These are phyloP conservation scores for Fusarium humuli DNA, from an alignment of 2,329 filamentous ascomycete species.

Conservation along the genomic window DNA sequence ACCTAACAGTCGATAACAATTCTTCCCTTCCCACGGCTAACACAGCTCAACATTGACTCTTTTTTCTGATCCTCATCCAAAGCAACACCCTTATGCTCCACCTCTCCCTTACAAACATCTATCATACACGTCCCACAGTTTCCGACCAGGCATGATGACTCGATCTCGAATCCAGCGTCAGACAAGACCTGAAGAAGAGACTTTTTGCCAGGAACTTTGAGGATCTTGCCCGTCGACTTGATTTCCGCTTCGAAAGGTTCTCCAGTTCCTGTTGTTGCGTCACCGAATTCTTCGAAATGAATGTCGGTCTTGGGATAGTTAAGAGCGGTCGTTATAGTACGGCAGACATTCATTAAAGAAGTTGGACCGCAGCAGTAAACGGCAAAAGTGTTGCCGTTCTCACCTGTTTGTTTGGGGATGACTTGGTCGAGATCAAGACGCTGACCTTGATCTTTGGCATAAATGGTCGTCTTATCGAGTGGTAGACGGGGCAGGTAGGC, in stretches of 20 bases:
- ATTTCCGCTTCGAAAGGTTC: constrained; percentile 26
- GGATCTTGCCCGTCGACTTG: constrained; percentile 4
- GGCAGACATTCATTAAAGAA: constrained; percentile 9
- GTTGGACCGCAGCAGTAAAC: constrained; percentile 25
- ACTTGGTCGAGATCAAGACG: not conserved
- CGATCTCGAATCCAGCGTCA: constrained; percentile 27
- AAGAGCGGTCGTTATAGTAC: not conserved
- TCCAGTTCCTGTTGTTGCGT: constrained; percentile 18
- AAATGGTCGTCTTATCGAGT: not conserved
- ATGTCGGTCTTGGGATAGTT: not conserved
- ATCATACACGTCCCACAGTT: constrained; percentile 36
- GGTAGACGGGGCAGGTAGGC: constrained; percentile 19
- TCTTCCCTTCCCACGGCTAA: constrained; percentile 30
- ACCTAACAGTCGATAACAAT: constrained; percentile 15
- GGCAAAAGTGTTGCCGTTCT: rapidly evolving
- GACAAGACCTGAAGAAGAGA: constrained; percentile 29
- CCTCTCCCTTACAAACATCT: constrained; percentile 18
- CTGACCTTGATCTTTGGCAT: constrained; percentile 10
- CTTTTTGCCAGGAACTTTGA: constrained; percentile 12
- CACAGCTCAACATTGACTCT: constrained; percentile 21
- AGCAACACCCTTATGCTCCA: constrained; percentile 31
- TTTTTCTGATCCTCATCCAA: constrained; percentile 31
- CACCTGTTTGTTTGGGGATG: not conserved
- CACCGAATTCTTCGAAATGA: constrained; percentile 31
- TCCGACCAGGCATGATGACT: constrained; percentile 31